Evolutionary conservation across 176 grass and related monocot genomes (phyloP).

Genomic region (Miscanthus lutarioriparius): DNA sequence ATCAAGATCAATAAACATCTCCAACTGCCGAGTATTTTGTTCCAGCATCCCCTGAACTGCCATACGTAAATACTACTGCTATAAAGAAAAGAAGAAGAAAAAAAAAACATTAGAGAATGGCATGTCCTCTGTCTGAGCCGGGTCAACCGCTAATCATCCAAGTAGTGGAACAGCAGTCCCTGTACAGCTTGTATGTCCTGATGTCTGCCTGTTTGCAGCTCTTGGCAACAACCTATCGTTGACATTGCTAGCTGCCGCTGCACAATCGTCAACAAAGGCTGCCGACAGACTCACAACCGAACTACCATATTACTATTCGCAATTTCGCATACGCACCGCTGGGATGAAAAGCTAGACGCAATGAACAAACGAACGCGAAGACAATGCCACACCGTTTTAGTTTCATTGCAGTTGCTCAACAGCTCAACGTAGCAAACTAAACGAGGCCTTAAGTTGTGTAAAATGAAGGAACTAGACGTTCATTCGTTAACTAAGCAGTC

Average conservation of each 20-base stretch:
- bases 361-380: background rate
- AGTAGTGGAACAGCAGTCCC: background rate
- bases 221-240: background rate
- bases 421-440: background rate
- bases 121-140: background rate
- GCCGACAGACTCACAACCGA: background rate
- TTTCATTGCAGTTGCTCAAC: background rate
- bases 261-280: conserved; percentile 1
- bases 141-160: background rate
- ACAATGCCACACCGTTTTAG: background rate
- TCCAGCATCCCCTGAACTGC: background rate
- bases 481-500: too few relatives aligned
- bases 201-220: background rate
- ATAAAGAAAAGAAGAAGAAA: background rate
- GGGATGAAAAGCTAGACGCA: background rate
- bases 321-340: background rate
- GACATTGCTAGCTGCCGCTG: background rate
- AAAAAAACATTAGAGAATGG: background rate
- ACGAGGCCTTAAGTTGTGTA: too few relatives aligned
- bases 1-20: too few relatives aligned
- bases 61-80: too few relatives aligned
- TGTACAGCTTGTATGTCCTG: background rate
- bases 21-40: too few relatives aligned
- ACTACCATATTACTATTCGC: too few relatives aligned
- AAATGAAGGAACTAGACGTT: too few relatives aligned